A percentile compares a stretch with the other conserved stretches of the same genome.
phyloP scores from a whole-genome alignment of 2,329 filamentous ascomycete species.

The Biscogniauxia marginata region DNA sequence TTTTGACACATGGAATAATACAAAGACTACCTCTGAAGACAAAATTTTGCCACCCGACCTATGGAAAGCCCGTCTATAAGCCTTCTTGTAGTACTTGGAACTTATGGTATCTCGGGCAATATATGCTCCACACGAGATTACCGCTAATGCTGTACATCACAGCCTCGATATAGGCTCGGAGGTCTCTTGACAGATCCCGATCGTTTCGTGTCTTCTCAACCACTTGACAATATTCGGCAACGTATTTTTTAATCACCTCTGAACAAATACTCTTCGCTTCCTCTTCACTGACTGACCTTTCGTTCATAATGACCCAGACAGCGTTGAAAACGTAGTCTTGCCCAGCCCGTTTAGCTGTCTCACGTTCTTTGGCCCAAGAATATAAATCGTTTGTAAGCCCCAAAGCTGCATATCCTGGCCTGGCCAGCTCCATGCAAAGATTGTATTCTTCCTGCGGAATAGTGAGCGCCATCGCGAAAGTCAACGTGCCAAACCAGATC shows the following conservation, averaged over 20 bases:
- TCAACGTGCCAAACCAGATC: slow-evolving; percentile 36
- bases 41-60: no score
- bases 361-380: slow-evolving; percentile 37
- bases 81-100: no score
- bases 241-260: slow-evolving; percentile 23
- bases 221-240: slow-evolving; percentile 7
- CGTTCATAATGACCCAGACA: slow-evolving; percentile 40
- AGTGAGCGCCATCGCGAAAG: slow-evolving; percentile 37
- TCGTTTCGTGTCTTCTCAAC: slow-evolving; percentile 9
- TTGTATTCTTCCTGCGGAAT: slow-evolving; percentile 37
- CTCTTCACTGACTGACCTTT: slow-evolving; percentile 27
- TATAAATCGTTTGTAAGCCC: slow-evolving; percentile 40
- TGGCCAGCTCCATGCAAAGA: slow-evolving; percentile 27
- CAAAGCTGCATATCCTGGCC: slow-evolving; percentile 30
- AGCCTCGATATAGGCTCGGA: slow-evolving; percentile 29
- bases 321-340: slow-evolving; percentile 36
- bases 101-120: slow-evolving; percentile 37
- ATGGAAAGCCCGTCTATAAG: no score
- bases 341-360: slow-evolving; percentile 26
- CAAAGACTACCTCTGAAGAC: no score
- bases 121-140: slow-evolving; percentile 36
- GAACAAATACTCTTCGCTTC: slow-evolving; percentile 29
- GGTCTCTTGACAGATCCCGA: slow-evolving; percentile 22
- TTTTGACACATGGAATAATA: no score
- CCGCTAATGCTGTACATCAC: slow-evolving; percentile 32